These are phyloP conservation scores for Melampsora larici-populina DNA, from an alignment of 1,284 basidiomycete genomes.

Conservation along the genomic window DNA sequence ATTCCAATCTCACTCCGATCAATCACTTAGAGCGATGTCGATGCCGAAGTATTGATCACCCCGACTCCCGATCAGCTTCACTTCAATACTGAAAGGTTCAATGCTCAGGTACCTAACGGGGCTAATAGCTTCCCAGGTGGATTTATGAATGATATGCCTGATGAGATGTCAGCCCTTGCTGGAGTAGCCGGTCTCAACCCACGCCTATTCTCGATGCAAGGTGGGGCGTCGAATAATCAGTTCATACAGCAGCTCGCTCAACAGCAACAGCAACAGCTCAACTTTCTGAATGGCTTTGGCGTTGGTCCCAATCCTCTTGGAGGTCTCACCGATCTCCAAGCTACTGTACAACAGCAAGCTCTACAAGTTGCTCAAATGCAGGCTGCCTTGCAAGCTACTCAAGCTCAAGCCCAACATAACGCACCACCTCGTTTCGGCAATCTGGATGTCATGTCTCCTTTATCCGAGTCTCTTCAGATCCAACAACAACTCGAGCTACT, in stretches of 20 bases:
- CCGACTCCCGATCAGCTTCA: slow-evolving; percentile 41
- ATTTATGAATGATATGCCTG: slow-evolving; percentile 25
- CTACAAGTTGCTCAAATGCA: slow-evolving; percentile 49
- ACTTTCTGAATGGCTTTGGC: slow-evolving; percentile 30
- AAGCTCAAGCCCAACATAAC: slow-evolving; percentile 13
- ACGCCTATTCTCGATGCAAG: slow-evolving; percentile 26
- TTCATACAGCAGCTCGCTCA: slow-evolving; percentile 36
- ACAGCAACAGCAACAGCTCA: slow-evolving; percentile 41
- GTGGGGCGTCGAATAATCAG: slow-evolving; percentile 22
- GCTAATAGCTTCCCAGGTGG: slow-evolving; percentile 24
- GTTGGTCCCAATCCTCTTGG: slow-evolving; percentile 18
- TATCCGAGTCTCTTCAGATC: slow-evolving; percentile 55
- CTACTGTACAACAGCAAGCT: slow-evolving; percentile 50
- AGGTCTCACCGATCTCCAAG: slow-evolving; percentile 43
- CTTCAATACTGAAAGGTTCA: slow-evolving; percentile 21
- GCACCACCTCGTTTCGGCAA: slow-evolving; percentile 18
- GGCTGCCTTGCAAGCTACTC: slow-evolving; percentile 44
- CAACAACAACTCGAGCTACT: slow-evolving; percentile 57
- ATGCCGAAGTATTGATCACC: slow-evolving; percentile 37
- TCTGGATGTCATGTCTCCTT: slow-evolving; percentile 44
- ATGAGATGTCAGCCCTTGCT: slow-evolving; percentile 25
- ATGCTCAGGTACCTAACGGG: neutral
- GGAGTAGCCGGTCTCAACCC: slow-evolving; percentile 19
- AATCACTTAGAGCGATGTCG: slow-evolving; percentile 35
- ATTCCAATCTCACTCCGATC: neutral